Base-by-base conservation (phyloP, 306 rosid species). In the Neltuma alba region DNA sequence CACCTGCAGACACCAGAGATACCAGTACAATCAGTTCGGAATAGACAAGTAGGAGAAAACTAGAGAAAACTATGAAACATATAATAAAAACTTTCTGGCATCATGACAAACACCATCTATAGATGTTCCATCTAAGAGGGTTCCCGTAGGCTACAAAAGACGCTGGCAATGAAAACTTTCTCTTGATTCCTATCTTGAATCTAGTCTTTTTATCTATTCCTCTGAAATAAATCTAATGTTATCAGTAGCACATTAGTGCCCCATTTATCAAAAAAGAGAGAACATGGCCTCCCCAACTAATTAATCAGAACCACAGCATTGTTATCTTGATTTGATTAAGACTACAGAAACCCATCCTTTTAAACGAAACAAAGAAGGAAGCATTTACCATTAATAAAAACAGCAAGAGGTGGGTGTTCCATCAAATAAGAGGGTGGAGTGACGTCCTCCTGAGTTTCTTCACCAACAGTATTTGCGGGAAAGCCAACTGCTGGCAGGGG, bases 341-440 rank as follows among this genome's bases (percentile, higher is more conserved):
- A 31, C 50, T 7, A 7, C 74, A 42, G 3, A 44, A 76, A 71
- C 20, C 33, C 44, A 57, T 45, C 52, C 31, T 83, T 25, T 50
- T 55, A 7, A 42, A 34, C 21, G 34, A 47, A 72, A 72, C 67
- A 40, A 21, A 74, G 74, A 52, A 27, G 76, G 73, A 85, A 77
- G 48, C 72, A 83, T 58, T 81, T 82, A 96, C 99, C 99, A 80
- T 96, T 96, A 50, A 96, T 85, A 66, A 96, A 96, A 77, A 96
- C 99, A 83, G 99, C 99, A 85, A 96, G 96, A 76, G 99, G 98
- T 13, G 99, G 99, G 88, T 96, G 98, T 64, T 96, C 99, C 99
- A 96, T 96, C 84, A 96, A 87, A 87, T 81, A 75, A 63, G 99
- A 90, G 55, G 98, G 98, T 1, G 99, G 98, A 76, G 88, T 91